Base-by-base conservation (phyloP, 176 grass and related monocot species). In the Aegilops sharonensis region DNA sequence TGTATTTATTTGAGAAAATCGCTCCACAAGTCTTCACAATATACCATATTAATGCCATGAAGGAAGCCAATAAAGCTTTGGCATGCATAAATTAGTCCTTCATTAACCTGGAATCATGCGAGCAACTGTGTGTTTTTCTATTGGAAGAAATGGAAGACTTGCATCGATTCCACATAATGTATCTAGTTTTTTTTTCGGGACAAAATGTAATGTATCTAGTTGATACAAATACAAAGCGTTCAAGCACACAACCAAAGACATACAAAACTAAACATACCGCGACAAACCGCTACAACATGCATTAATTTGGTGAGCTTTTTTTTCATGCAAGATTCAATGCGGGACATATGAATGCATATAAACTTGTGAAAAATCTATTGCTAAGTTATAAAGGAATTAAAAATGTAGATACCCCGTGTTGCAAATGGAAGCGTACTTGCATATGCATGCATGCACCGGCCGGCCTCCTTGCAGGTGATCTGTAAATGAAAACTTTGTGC, bases 41-140 rank as follows among this genome's bases (percentile, higher is more conserved):
- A 77, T 32, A 52, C 27, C 27, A 50, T 62, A 77, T 85, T 43
- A 78, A 24, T 68, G 80, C 8, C 72, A 17, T 36, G 74, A 59
- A 81, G 30, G 71, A 65, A 64, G 45, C 36, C n/a, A 62, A 62
- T 69, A 81, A 60, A 67, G 66, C 81, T 81, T 42, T 36, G 39
- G 8, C 54, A 59, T 54, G 70, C 35, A 48, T 47, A 29, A 30
- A 78, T 73, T n/a, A 64, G 8, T 39, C 31, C 18, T 43, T 77
- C 1, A 64, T 75, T 75, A 64, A 43, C 18, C 25, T 64, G 17
- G 5, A 2, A 52, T 18, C 34, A 67, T 40, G 64, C 75, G 11
- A 75, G 34, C 27, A 78, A 69, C 45, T 20, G 18, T 20, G 12
- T 47, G 36, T 13, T 42, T 61, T 7, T 7, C 11, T 24, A 67